Percentiles rank a stretch among this genome's conserved stretches.
Conservation (phyloP, 805 yeast species). For the Hanseniaspora occidentalis region DNA sequence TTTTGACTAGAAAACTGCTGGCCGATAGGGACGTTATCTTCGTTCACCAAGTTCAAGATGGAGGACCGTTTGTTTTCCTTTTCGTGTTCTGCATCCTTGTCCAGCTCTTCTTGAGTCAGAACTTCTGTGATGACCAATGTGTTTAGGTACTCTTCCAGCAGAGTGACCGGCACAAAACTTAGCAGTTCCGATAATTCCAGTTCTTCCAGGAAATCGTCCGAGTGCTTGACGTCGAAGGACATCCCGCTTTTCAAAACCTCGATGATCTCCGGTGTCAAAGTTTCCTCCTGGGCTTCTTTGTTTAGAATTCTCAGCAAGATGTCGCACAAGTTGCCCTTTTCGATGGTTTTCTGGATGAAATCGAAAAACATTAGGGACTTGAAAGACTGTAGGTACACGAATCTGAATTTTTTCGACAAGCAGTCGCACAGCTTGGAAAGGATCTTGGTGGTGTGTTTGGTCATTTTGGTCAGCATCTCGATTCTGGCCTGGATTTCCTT, state of each 20-base stretch:
- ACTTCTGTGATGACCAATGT: background rate
- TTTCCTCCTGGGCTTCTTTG: background rate
- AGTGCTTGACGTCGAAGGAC: background rate
- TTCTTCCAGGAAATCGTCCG: background rate
- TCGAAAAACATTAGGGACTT: constrained; percentile 6
- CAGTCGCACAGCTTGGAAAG: background rate
- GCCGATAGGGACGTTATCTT: no score
- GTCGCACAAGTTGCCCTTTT: constrained; percentile 3
- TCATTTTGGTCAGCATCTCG: constrained; percentile 4
- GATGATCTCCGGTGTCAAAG: background rate
- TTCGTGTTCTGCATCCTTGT: background rate
- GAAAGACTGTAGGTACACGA: constrained; percentile 4
- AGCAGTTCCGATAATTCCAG: background rate
- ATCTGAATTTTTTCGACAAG: constrained; percentile 2
- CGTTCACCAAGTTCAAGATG: no score
- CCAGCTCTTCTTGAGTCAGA: background rate
- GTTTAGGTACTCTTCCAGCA: constrained; percentile 1
- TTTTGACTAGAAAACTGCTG: no score
- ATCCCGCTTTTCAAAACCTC: background rate
- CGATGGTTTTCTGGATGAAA: constrained; percentile 1
- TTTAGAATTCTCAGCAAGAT: constrained; percentile 1
- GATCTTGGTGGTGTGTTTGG: background rate
- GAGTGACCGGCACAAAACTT: background rate
- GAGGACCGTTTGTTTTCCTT: no score
- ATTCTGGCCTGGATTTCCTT: constrained; percentile 1